Evolutionary conservation across 73 alveolate species (phyloP).

Genomic region (Paramecium pentaurelia): DNA sequence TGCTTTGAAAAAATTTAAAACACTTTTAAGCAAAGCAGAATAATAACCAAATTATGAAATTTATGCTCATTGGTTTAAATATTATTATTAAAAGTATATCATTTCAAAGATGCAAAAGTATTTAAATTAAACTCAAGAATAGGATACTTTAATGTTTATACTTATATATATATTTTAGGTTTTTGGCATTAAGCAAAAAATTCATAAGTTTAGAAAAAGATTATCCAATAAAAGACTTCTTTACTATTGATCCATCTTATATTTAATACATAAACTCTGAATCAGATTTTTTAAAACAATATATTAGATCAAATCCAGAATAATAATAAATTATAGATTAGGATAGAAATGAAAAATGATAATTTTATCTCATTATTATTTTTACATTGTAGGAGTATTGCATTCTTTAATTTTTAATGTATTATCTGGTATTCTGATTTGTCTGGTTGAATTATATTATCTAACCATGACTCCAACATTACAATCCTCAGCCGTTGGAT

Average conservation of each 20-base stretch:
- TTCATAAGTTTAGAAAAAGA: neutral
- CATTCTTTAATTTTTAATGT: neutral
- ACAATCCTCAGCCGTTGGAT: neutral
- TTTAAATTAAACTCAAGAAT: neutral
- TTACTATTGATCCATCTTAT: neutral
- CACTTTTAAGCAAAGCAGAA: neutral
- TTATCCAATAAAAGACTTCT: neutral
- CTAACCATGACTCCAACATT: neutral
- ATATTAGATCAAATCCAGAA: neutral
- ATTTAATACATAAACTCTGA: neutral
- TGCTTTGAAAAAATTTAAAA: neutral
- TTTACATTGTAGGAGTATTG: neutral
- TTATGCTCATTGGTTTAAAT: neutral
- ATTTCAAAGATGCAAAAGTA: neutral
- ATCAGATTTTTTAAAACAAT: neutral
- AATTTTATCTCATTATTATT: neutral
- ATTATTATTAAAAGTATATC: neutral
- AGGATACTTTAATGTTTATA: neutral
- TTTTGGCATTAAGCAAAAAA: neutral
- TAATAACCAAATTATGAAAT: neutral
- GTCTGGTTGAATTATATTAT: conserved; percentile 18
- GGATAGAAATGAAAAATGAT: neutral
- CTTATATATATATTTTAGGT: neutral
- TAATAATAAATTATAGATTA: neutral
- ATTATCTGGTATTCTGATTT: neutral